Evolutionary conservation across 257 asterid genomes (phyloP), one percentile per base, ranked within the genome.

Genomic region (Gynochthodes officinalis): DNA sequence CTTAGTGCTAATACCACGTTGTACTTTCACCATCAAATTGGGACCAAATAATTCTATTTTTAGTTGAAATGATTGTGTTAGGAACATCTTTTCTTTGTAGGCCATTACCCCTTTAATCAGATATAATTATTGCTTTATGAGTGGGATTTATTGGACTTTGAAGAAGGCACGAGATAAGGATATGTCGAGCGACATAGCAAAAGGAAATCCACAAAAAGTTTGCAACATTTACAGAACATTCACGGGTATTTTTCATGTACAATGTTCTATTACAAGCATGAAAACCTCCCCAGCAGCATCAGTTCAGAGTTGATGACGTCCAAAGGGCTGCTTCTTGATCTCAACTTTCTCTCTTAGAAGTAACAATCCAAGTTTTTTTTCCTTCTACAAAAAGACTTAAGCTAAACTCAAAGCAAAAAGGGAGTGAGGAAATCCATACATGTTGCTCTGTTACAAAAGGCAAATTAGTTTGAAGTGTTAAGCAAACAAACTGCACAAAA

Each of bases 191-290:
- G 4, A 40, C 4, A 1, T n/a, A 7, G 33, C 12, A 67, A 39
- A 15, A 32, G 65, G 27, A 37, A 19, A 37, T 62, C 30, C 32
- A 62, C 37, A 1, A 50, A 25, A 60, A 44, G 60, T n/a, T 30
- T 60, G 46, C 69, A 72, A 33, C 49, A 72, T 60, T 72, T 44
- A 73, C 25, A 62, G 39, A 42, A 54, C 15, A 46, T 64, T 14
- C 1, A 27, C n/a, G n/a, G n/a, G n/a, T n/a, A n/a, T n/a, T 27
- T 59, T 53, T 74, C 73, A 75, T 69, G 54, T 58, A 68, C 73
- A 69, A 9, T n/a, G 50, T 35, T 74, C 1, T 19, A 42, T 1
- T 18, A 28, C 23, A 53, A 40, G 66, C 50, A 42, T 66, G 23
- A 44, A 57, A 74, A 12, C 5, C 49, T 27, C 27, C 2, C 32